Evolutionary conservation across 2,329 filamentous ascomycete species (phyloP).

Genomic region (Drechmeria coniospora): DNA sequence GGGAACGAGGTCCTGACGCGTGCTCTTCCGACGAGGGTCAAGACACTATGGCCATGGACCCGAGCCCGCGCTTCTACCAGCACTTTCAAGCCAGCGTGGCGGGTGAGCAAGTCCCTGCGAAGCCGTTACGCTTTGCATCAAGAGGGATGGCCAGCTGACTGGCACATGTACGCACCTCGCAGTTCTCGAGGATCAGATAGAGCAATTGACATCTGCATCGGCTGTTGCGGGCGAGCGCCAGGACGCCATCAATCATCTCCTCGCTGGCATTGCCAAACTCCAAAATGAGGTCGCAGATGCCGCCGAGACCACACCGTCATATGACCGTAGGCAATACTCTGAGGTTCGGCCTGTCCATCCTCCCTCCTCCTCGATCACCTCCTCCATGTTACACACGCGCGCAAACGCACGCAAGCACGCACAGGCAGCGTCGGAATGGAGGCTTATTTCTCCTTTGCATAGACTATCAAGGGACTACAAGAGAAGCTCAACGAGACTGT

Average conservation of each 20-base stretch:
- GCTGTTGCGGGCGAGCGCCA: slow-evolving; percentile 56
- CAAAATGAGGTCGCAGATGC: slow-evolving; percentile 78
- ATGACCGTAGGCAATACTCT: slow-evolving; percentile 77
- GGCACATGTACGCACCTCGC: background rate
- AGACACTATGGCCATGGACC: slow-evolving; percentile 15
- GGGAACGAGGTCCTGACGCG: too few relatives aligned
- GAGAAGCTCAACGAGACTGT: slow-evolving; percentile 62
- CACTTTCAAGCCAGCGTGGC: slow-evolving; percentile 66
- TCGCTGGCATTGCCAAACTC: slow-evolving; percentile 64
- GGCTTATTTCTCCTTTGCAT: slow-evolving; percentile 1
- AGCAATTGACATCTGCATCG: slow-evolving; percentile 46
- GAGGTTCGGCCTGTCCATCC: slow-evolving; percentile 34
- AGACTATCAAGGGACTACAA: slow-evolving; percentile 67
- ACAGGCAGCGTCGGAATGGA: too few relatives aligned
- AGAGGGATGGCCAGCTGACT: background rate
- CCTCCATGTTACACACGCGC: background rate
- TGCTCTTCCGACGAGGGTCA: too few relatives aligned
- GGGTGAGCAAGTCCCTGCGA: slow-evolving; percentile 34
- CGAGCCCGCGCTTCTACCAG: slow-evolving; percentile 68
- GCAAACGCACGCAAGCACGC: too few relatives aligned
- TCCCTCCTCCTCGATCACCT: background rate
- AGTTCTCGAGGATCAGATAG: slow-evolving; percentile 68
- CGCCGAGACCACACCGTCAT: slow-evolving; percentile 65
- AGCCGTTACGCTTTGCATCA: background rate
- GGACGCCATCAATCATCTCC: slow-evolving; percentile 65